These are phyloP conservation scores for Leishmania gerbilli DNA, from an alignment of 208 protist species.

Conservation along the genomic window DNA sequence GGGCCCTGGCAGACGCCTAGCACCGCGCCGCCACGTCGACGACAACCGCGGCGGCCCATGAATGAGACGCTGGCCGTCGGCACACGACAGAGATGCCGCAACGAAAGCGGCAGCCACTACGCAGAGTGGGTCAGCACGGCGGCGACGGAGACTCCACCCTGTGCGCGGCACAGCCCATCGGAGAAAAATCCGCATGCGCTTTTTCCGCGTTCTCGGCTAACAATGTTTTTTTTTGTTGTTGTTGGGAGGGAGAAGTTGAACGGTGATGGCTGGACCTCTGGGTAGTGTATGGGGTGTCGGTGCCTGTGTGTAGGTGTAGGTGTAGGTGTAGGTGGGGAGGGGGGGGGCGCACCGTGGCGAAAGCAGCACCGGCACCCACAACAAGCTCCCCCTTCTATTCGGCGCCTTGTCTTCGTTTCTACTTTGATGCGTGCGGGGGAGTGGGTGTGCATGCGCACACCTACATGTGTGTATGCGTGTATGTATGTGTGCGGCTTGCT, in stretches of 20 bases:
- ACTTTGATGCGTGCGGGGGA: neutral
- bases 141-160: neutral
- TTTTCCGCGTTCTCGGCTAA: neutral
- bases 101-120: neutral
- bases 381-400: neutral
- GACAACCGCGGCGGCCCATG: neutral
- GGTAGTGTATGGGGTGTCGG: neutral
- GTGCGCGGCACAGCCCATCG: neutral
- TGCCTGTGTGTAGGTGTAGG: neutral
- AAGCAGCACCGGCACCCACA: neutral
- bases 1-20: neutral
- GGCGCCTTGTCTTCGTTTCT: neutral
- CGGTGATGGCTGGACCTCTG: neutral
- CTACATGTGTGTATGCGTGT: slow-evolving; percentile 1
- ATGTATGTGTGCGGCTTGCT: neutral
- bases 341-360: neutral
- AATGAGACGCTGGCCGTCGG: neutral
- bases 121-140: neutral
- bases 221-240: too few relatives aligned
- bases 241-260: neutral
- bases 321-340: neutral
- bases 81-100: neutral
- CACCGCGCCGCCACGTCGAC: neutral
- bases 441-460: neutral
- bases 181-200: neutral